Percentiles rank a stretch among this genome's conserved stretches.
Evolutionary conservation across 169 alveolate genomes (phyloP).

Genomic region (Plasmodium cynomolgi): DNA sequence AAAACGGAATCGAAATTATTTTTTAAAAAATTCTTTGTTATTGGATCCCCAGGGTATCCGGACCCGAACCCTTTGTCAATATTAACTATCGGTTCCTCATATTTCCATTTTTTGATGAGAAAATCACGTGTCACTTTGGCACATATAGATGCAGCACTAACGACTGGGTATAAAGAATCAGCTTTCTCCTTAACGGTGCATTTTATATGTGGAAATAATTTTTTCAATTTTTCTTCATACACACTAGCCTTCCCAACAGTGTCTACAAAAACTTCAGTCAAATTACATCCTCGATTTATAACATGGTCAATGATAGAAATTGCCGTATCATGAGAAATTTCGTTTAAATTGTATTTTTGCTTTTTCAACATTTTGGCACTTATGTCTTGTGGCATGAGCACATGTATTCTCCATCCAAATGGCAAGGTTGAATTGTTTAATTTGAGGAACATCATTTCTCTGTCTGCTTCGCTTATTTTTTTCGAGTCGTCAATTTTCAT

Average conservation of each 20-base stretch:
- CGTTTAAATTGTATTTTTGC: conserved; percentile 90
- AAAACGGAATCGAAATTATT: conserved; percentile 91
- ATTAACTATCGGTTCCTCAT: conserved; percentile 63
- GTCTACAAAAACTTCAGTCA: conserved; percentile 73
- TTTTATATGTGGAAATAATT: conserved; percentile 85
- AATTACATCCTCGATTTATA: conserved; percentile 66
- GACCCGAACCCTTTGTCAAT: conserved; percentile 89
- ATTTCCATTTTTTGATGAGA: conserved; percentile 81
- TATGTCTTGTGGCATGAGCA: conserved; percentile 88
- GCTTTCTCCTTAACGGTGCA: conserved; percentile 94
- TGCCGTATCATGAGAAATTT: conserved; percentile 93
- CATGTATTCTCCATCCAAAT: conserved; percentile 86
- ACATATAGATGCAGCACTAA: conserved; percentile 97
- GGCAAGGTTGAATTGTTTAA: conserved; percentile 77
- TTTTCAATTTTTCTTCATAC: conserved; percentile 87
- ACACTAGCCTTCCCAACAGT: conserved; percentile 92
- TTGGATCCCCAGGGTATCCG: conserved; percentile 94
- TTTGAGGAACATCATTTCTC: conserved; percentile 87
- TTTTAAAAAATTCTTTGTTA: conserved; percentile 92
- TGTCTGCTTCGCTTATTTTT: conserved; percentile 86
- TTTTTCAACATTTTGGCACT: conserved; percentile 91
- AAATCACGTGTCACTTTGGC: conserved; percentile 98
- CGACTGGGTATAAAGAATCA: conserved; percentile 95
- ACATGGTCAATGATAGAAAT: conserved; percentile 85
- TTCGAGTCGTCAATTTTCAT: conserved; percentile 92